These are phyloP conservation scores for Populus trichocarpa DNA, from an alignment of 441 rosid species.

Conservation along the genomic window DNA sequence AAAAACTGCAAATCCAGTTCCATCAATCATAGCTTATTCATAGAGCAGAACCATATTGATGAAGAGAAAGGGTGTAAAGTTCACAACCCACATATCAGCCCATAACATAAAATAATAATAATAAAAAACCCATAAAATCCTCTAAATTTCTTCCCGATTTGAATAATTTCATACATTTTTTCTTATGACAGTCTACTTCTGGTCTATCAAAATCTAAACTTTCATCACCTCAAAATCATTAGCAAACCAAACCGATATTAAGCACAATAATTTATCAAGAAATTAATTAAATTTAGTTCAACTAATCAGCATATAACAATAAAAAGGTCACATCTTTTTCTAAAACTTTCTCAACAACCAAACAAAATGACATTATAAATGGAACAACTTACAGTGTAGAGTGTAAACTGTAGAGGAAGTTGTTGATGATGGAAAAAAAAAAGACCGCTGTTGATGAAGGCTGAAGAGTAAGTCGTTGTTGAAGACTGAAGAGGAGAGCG, in stretches of 20 bases:
- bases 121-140: not conserved
- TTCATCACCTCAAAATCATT: not conserved
- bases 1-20: too few relatives aligned
- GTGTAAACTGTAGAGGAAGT: too few relatives aligned
- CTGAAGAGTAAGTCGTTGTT: too few relatives aligned
- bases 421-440: too few relatives aligned
- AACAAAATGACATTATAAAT: not conserved
- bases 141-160: not conserved
- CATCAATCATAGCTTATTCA: too few relatives aligned
- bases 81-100: not conserved
- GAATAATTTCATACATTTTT: not conserved
- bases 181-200: not conserved
- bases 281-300: not conserved
- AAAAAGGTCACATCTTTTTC: not conserved
- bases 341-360: conserved; percentile 8
- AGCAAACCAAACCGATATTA: not conserved
- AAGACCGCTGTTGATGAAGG: too few relatives aligned
- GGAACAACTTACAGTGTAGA: too few relatives aligned
- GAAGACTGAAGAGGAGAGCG: too few relatives aligned
- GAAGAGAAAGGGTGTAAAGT: not conserved
- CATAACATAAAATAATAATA: not conserved
- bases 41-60: too few relatives aligned
- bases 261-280: not conserved
- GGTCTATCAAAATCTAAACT: not conserved
- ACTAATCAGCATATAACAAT: not conserved